Conservation (phyloP, 495 filamentous ascomycete species). For the Sabuloglossum arenarium region DNA sequence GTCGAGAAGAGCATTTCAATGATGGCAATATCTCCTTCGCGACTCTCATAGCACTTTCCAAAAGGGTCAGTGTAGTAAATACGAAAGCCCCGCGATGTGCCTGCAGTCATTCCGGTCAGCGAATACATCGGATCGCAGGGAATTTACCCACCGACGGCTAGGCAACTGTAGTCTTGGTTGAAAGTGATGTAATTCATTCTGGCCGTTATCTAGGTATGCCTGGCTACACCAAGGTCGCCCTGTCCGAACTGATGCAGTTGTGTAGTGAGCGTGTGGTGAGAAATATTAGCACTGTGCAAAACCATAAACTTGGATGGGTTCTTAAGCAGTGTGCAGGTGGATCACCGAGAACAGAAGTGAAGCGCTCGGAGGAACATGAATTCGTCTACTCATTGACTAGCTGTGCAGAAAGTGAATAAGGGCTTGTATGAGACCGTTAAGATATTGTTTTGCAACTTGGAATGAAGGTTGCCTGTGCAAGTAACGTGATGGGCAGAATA, state of each 20-base stretch:
- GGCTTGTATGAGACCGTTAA: neutral
- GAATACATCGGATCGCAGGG: neutral
- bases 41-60: constrained; percentile 75
- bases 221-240: neutral
- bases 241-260: neutral
- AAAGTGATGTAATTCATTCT: constrained; percentile 95
- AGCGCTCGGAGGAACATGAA: neutral
- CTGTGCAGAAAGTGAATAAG: neutral
- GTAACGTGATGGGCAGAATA: neutral
- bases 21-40: constrained; percentile 80
- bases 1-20: constrained; percentile 99
- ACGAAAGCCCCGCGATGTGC: constrained; percentile 78
- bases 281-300: too few relatives aligned
- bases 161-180: constrained; percentile 94
- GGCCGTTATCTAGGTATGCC: neutral
- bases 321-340: neutral
- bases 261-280: too few relatives aligned
- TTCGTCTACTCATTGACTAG: neutral
- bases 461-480: neutral
- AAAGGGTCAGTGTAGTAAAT: constrained; percentile 95
- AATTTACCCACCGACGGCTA: constrained; percentile 59
- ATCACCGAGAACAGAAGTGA: neutral
- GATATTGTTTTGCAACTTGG: neutral
- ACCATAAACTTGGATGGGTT: neutral
- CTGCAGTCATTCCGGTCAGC: constrained; percentile 25